Evolutionary conservation across 495 filamentous ascomycete genomes (phyloP).

Genomic region (Aspergillus hancockii): DNA sequence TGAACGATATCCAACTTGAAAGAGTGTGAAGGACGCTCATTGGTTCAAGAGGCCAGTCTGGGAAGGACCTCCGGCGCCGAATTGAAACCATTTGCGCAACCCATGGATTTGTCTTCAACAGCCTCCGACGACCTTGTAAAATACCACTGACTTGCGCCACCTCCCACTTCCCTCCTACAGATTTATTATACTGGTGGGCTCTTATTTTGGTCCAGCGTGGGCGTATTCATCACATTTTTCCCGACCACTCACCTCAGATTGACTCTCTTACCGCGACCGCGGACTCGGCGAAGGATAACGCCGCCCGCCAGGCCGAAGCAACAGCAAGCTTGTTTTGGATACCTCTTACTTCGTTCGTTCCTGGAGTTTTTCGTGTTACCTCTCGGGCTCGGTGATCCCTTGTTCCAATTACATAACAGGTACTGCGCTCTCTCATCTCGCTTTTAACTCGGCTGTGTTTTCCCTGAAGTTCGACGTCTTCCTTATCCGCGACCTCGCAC

Average conservation of each 20-base stretch:
- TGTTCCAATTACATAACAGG: background rate
- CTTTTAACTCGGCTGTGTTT: background rate
- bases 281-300: slow-evolving; percentile 25
- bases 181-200: slow-evolving; percentile 5
- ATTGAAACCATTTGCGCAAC: slow-evolving; percentile 20
- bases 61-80: slow-evolving; percentile 12
- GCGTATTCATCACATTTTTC: background rate
- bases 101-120: slow-evolving; percentile 4
- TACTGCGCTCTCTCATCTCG: background rate
- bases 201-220: slow-evolving; percentile 4
- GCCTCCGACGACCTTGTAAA: slow-evolving; percentile 2
- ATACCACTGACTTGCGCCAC: slow-evolving; percentile 1
- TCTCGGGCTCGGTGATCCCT: background rate
- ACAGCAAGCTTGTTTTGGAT: background rate
- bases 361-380: background rate
- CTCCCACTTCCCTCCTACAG: background rate
- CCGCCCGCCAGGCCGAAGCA: slow-evolving; percentile 9
- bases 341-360: background rate
- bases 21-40: background rate
- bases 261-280: slow-evolving; percentile 14
- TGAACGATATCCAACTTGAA: too few species aligned
- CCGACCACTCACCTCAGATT: slow-evolving; percentile 4
- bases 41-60: background rate
- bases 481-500: background rate
- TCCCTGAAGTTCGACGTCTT: background rate